A percentile compares a stretch with the other conserved stretches of the same genome.
phyloP scores from a whole-genome alignment of 306 rosid species.

The Spatholobus suberectus region DNA sequence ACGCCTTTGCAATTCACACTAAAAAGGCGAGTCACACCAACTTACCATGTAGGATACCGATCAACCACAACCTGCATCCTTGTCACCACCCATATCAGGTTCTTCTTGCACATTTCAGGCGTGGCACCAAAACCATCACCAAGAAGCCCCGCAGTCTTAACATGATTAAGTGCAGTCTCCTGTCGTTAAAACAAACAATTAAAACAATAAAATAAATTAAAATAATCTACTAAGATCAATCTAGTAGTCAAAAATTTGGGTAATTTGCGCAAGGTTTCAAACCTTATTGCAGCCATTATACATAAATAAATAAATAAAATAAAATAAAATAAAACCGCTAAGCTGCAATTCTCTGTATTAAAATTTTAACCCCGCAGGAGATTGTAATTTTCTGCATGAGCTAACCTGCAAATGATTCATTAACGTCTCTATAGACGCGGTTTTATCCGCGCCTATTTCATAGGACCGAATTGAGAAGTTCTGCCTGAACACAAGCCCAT shows the following conservation, averaged over 20 bases:
- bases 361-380: too few relatives aligned
- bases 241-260: too few relatives aligned
- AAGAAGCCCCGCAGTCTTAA: constrained; percentile 87
- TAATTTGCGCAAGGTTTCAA: too few relatives aligned
- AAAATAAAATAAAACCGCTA: too few relatives aligned
- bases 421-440: constrained; percentile 92
- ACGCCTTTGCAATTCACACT: background rate
- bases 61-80: constrained; percentile 92
- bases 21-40: constrained; percentile 27
- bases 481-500: constrained; percentile 85
- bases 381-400: background rate
- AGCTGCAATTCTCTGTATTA: too few relatives aligned
- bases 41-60: constrained; percentile 92
- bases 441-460: constrained; percentile 95
- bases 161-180: constrained; percentile 99
- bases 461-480: constrained; percentile 93
- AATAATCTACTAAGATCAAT: too few relatives aligned
- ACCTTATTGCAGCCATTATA: too few relatives aligned
- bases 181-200: constrained; percentile 41
- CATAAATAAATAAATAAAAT: too few relatives aligned
- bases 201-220: background rate
- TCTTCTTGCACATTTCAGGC: constrained; percentile 92
- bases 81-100: constrained; percentile 95
- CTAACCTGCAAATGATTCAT: constrained; percentile 98
- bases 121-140: constrained; percentile 99